Conservation (phyloP, 2,329 filamentous ascomycete species). For the Epichloe amarillans region DNA sequence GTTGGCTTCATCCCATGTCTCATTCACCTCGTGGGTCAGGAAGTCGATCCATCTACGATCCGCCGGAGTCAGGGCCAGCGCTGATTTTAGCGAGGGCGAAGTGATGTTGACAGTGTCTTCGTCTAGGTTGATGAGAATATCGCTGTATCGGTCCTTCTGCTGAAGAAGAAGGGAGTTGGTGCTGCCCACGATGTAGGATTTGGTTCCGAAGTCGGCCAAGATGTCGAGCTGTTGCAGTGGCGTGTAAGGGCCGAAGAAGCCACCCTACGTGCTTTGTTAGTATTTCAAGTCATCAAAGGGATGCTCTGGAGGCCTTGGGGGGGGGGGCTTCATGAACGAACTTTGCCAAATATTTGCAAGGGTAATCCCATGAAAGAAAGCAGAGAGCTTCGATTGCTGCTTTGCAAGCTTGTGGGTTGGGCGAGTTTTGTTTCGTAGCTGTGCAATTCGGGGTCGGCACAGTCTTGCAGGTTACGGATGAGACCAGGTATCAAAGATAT, state of each 20-base stretch:
- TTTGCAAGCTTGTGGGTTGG: slow-evolving; percentile 73
- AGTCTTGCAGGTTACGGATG: slow-evolving; percentile 83
- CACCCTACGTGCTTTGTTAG: slow-evolving; percentile 43
- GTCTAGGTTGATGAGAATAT: slow-evolving; percentile 92
- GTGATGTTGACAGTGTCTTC: slow-evolving; percentile 76
- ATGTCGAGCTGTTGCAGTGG: slow-evolving; percentile 91
- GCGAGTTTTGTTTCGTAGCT: slow-evolving; percentile 62
- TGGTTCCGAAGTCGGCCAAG: slow-evolving; percentile 83
- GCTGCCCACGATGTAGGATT: slow-evolving; percentile 93
- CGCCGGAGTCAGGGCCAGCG: slow-evolving; percentile 66
- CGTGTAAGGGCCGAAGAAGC: slow-evolving; percentile 91
- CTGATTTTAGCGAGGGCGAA: slow-evolving; percentile 61
- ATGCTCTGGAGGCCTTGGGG: no score
- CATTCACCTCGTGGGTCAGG: slow-evolving; percentile 81
- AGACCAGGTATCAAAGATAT: slow-evolving; percentile 91
- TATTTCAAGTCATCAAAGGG: not conserved
- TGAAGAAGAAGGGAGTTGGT: slow-evolving; percentile 90
- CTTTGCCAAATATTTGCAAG: slow-evolving; percentile 88
- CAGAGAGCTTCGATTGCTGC: slow-evolving; percentile 81
- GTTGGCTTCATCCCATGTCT: slow-evolving; percentile 92
- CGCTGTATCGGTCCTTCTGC: slow-evolving; percentile 90
- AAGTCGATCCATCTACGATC: slow-evolving; percentile 96
- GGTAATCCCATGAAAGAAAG: slow-evolving; percentile 91
- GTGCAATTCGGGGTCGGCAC: slow-evolving; percentile 85
- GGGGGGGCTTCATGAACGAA: slow-evolving; percentile 17